Evolutionary conservation across 768 basidiomycete species (phyloP).

Genomic region (Hortiboletus campestris): DNA sequence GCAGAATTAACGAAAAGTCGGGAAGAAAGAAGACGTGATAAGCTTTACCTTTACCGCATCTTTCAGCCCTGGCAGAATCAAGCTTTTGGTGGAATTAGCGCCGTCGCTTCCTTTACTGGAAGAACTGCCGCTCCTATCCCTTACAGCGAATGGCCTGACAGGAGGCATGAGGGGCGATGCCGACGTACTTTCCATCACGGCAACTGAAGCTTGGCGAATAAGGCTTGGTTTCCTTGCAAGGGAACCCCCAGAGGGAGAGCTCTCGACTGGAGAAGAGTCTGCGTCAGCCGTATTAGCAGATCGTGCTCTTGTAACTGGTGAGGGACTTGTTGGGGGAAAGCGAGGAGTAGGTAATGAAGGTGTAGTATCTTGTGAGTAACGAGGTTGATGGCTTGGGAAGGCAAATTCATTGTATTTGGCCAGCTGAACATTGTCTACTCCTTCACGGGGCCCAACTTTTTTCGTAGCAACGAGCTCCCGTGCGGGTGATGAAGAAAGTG

Average conservation of each 20-base stretch:
- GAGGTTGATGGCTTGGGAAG: conserved; percentile 57
- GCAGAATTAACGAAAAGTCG: not conserved
- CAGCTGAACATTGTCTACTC: conserved; percentile 39
- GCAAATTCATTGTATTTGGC: conserved; percentile 51
- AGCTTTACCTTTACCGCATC: conserved; percentile 65
- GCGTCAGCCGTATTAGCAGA: conserved; percentile 33
- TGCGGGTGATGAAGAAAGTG: conserved; percentile 36
- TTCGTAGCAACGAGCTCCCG: conserved; percentile 35
- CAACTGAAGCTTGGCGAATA: conserved; percentile 50
- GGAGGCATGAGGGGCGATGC: conserved; percentile 42
- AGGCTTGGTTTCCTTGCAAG: conserved; percentile 38
- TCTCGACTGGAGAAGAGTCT: conserved; percentile 14
- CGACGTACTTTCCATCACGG: conserved; percentile 50
- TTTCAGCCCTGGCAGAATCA: conserved; percentile 59
- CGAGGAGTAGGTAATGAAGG: conserved; percentile 27
- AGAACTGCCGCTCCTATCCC: conserved; percentile 51
- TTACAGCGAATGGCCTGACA: conserved; percentile 43
- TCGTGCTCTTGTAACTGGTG: conserved; percentile 34
- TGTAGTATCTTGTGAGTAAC: conserved; percentile 53
- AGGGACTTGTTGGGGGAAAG: conserved; percentile 29
- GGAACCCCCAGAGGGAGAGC: conserved; percentile 7
- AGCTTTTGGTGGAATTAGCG: conserved; percentile 24
- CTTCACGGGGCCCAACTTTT: conserved; percentile 31
- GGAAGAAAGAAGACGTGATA: not conserved
- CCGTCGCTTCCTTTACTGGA: conserved; percentile 40